Evolutionary conservation across 768 basidiomycete species (phyloP), one percentile per base, ranked within the genome.

Genomic region (Leucocoprinus leucothites): DNA sequence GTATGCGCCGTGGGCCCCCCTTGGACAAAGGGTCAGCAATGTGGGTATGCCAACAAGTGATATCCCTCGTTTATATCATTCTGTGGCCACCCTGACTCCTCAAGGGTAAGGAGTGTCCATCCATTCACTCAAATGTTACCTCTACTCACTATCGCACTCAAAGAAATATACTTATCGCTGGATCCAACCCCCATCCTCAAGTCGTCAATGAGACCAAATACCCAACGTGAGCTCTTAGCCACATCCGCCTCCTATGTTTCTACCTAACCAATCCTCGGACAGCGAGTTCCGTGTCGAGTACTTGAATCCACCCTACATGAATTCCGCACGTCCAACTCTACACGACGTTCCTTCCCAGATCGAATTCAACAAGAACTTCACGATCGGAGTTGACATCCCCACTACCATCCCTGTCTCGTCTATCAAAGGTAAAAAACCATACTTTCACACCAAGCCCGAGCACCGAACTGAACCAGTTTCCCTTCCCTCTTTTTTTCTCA

Each of bases 11-110:
- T 60, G 61, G 48, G 68, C 71, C 2, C 61, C 70, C 0, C 60
- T 67, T 2, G 84, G 84, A 8, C 52, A 61, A 19, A 68, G 75
- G 21, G 75, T 73, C 66, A 78, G 73, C 63, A 75, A 74, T 58
- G 67, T 68, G 7, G 75, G 74, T 19, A 65, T 78, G 55, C 72
- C 75, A 36, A 65, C 69, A 8, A 69, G 70, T 4, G 54, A 67
- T 31, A 75, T 85, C 59, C 70, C 82, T 38, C 68, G 84, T 18
- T 26, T 86, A 70, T 87, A 86, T 68, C 85, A 87, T 66, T 84
- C 82, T 3, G 71, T 71, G 3, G 81, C 80, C 14, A 79, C 78
- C 19, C 71, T 85, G 59, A 76, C 83, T 11, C 78, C 81, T 16
- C 77, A 78, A 54, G 82, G 81, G 59, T 77, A 71, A 26, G 69